Evolutionary conservation across 75 land plant genomes (phyloP), one percentile per base, ranked within the genome.

Genomic region (Picea sitchensis): DNA sequence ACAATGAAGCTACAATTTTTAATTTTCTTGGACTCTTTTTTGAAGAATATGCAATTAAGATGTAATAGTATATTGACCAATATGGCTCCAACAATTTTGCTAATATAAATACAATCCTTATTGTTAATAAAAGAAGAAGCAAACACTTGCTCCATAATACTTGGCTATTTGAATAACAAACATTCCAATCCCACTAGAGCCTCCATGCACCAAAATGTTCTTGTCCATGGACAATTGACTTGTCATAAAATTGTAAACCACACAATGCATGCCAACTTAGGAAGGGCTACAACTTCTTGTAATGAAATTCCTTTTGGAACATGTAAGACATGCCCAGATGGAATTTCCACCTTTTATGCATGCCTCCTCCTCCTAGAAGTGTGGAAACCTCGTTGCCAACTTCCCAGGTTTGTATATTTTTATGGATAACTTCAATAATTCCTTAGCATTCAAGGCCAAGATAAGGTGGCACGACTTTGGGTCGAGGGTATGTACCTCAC

Each of bases 301-400:
- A 26, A 26, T 26, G 26, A 26, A 26, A 26, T 26, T 26, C 26
- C 26, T 26, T 26, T 26, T 26, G 26, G 30, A 63, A 91, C 75
- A 18, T 95, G 99, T 80, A 96, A 89, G 59, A 92, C 85, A 74
- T 92, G 99, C 31, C 80, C 93, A 20, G 87, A 90, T 31, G 93
- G 90, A 30, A 91, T 95, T 47, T 86, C 93, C 3, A 96, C 95
- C 76, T 92, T 96, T 79, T 96, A 98, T 44, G 99, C 99, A 90
- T 96, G 94, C 12, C 99, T 64, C 99, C 98, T 71, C 99, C 99
- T 64, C 83, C 73, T 0, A 96, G 87, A 59, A 96, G 87, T 23
- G 99, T 97, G 83, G 97, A 96, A 15, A 96, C 99, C 99, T 94
- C 88, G 68, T 96, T 98, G 65, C 99, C 99, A 36, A 91, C 78